Base-by-base conservation (phyloP, 148 eudicot species). In the Fagopyrum tataricum region DNA sequence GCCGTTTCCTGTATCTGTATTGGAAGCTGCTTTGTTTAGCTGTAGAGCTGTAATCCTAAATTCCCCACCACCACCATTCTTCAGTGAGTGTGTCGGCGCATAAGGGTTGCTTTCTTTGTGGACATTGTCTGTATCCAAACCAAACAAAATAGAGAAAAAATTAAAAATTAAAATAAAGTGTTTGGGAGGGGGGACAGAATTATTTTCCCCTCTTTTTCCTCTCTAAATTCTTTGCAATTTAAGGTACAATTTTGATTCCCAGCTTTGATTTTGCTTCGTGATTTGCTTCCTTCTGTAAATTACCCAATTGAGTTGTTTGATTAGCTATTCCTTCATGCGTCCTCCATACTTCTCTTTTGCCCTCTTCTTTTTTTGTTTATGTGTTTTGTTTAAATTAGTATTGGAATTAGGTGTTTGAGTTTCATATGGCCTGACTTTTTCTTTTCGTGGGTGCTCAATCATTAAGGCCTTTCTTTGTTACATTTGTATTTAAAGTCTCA, bases 21-120 rank as follows among this genome's bases (percentile, higher is more conserved):
- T 24, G 44, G 44, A 10, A 71, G n/a, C 8, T 14, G 17, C 18
- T 71, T 71, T 43, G 55, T 46, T 46, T 46, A 20, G 73, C 40
- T 71, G 55, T n/a, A 23, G 39, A 15, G 24, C 39, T 44, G 40
- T 15, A 14, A 23, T 20, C 39, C 56, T 44, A 17, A 46, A 61
- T 61, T 58, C 64, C 64, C 64, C 64, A 58, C 64, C 64, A 58
- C 42, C 24, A 31, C 37, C 37, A 31, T 31, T 31, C 37, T 31
- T 78, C 73, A 42, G 69, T 78, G 84, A 73, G 79, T 76, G 80
- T 81, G 89, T 87, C 89, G 91, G 91, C 84, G 84, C 74, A 44
- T 21, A 75, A 37, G 73, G 79, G 81, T 81, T 83, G 75, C 82
- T 85, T 81, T 68, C 80, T 82, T 24, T 79, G 82, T 83, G 81